Evolutionary conservation across 2,329 filamentous ascomycete species (phyloP), one percentile per base, ranked within the genome.

Genomic region (Falciphora oryzae): DNA sequence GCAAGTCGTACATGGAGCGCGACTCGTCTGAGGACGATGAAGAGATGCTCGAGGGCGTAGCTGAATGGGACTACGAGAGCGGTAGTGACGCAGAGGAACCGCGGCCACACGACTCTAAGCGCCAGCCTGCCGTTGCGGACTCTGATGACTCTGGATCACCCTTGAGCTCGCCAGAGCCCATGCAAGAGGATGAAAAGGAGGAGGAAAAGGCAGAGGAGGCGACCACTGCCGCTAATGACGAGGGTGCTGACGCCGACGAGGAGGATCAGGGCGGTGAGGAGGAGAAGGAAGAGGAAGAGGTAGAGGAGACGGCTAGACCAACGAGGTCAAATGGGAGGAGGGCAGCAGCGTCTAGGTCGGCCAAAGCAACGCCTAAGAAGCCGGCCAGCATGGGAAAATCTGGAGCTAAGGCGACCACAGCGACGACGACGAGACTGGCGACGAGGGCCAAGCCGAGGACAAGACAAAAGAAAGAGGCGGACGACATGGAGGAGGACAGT

Each of bases 11-110:
- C 68, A 78, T 80, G 28, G 85, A 87, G 71, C 80, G 84, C 38
- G 82, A 85, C 64, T 83, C 83, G 14, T 79, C 80, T 14, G 83
- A 84, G 61, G 85, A 87, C 65, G 84, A 87, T 66, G 80, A 84
- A 67, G 85, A 87, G 71, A 87, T 87, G 85, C 75, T 85, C 29
- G 80, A 85, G 60, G 85, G 85, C 2, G 85, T 87, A 6, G 83
- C 84, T 1, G 76, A 84, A 70, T 87, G 85, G 85, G 77, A 83
- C 29, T 87, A 87, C 61, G 75, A 77, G n/a, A 69, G 76, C 3
- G 71, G 74, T 3, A 77, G 74, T 25, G 75, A 76, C 27, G 73
- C 72, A 22, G 61, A 70, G 61, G 61, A 56, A 31, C 14, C 28
- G 16, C 25, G 22, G 61, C 32, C 38, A 50, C 60, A 38, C 44